Evolutionary conservation across 768 basidiomycete genomes (phyloP), one percentile per base, ranked within the genome.

Genomic region (Hypholoma sublateritium): DNA sequence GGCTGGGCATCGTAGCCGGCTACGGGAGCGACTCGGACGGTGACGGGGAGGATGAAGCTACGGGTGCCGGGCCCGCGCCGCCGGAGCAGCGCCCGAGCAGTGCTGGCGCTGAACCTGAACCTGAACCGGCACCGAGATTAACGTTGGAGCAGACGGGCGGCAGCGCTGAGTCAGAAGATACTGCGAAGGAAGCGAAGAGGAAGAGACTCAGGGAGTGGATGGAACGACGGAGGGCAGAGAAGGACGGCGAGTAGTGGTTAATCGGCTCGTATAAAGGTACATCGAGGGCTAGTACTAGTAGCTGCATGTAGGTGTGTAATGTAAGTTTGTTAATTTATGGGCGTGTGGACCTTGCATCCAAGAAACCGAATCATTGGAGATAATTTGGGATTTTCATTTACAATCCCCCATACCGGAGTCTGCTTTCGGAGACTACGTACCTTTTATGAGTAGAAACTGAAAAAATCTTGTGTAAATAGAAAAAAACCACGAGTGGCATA

Each of bases 201-300:
- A 75, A 73, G 19, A 77, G 81, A 56, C 82, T 85, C 9, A 82
- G 77, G 63, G 77, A 82, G 58, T 88, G 86, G 86, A 74, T 77
- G 5, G 76, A 80, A 60, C 79, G 75, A 59, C 76, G 84, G 50
- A 77, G 80, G 22, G 61, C 57, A 12, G 17, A 25, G 1, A 53
- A 47, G 11, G 48, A 32, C 16, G 43, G 46, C 24, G 6, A 47
- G 6, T 17, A 12, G 3, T 47, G 24, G 25, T 11, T 7, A 13
- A 24, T 41, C 3, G 39, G 3, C 12, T 32, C 9, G 9, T 32
- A 32, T 32, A 32, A 32, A 32, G 25, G 28, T 32, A 32, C 28
- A 32, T 32, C 9, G 5, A 9, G 28, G 6, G 5, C 28, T 32
- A 9, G 28, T 9, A 6, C 28, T 32, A 9, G 28, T 32, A 32